Base-by-base conservation (phyloP, 352 stramenopile genomes). In the Globisporangium splendens region DNA sequence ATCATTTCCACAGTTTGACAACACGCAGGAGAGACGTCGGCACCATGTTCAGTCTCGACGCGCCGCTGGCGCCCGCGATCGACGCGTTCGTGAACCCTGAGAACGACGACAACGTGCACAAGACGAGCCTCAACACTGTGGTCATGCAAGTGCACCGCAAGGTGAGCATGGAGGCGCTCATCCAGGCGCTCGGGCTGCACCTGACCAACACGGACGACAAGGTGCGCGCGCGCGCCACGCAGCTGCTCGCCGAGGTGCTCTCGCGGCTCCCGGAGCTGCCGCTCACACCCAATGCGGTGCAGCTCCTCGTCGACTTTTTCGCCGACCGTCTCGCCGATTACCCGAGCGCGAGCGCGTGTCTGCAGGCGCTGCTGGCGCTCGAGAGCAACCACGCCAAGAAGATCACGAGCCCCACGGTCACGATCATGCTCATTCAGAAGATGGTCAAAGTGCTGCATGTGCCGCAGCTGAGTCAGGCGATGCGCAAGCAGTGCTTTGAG, bases 181-280 rank as follows among this genome's bases (percentile, higher is more conserved):
- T 95, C 62, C 75, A 93, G 66, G 72, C 77, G 56, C 70, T 95
- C n/a, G 83, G 83, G 11, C 56, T 62, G 17, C 74, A 81, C 59
- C 69, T 95, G 46, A 95, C 86, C 42, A 87, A 55, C 66, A 65
- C 63, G 0, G 81, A 95, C 65, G 83, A 93, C 78, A 93, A 92
- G 54, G 74, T 86, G 28, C 85, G 89, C 48, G 72, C 82, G 24
- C 78, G 87, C 35, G 82, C 85, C 41, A 95, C 85, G 43, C 73
- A 95, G 46, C 66, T 97, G 62, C 73, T 96, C 14, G 86, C 87
- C 14, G 88, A 97, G 61, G 82, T 97, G 67, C 82, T 97, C 55
- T 77, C 83, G 62, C 89, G 88, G 10, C 83, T 97, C 13, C 89
- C 89, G 17, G 85, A 93, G 66, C 75, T 97, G 39, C 85, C 79